Base-by-base conservation (phyloP, 257 asterid genomes). In the Salvia miltiorrhiza region DNA sequence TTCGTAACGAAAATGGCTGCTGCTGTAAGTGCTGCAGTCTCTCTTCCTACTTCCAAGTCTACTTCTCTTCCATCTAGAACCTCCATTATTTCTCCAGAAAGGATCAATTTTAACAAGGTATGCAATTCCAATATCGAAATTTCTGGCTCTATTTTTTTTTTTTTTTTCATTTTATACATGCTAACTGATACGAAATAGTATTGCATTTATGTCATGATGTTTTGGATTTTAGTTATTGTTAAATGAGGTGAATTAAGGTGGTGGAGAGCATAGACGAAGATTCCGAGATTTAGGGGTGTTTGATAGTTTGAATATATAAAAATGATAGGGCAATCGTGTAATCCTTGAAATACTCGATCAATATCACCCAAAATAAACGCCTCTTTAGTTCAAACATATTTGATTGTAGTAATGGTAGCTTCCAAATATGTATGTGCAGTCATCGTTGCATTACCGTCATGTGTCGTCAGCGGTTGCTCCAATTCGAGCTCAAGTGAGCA, bases 21-120 rank as follows among this genome's bases (percentile, higher is more conserved):
- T 82, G 90, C 97, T 69, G 89, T 90, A 28, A 90, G 87, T 75
- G 96, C 99, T 72, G 95, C 99, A 79, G 96, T 88, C 55, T 81
- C 96, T 69, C 92, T 90, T 65, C 88, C 97, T 44, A 83, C 99
- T 41, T 65, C 99, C 69, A 83, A 86, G 56, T 82, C 96, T 39
- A 13, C 89, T 65, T 79, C 91, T 69, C 86, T 88, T 55, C 4
- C 86, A 11, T 4, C 87, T 45, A 86, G 90, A 86, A 76, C 87
- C 63, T 81, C 92, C 60, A 73, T 85, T 49, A 52, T 83, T 70
- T 77, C 89, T 5, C 57, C 89, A 0, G 97, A 93, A 28, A 88
- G 91, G 70, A 55, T 86, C 85, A 81, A 52, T 75, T 86, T 90
- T 72, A 78, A 74, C 84, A 88, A 88, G 97, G 99, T 90, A 74